Evolutionary conservation across 495 filamentous ascomycete species (phyloP), one percentile per base, ranked within the genome.

Genomic region (Aspergillus affinis): DNA sequence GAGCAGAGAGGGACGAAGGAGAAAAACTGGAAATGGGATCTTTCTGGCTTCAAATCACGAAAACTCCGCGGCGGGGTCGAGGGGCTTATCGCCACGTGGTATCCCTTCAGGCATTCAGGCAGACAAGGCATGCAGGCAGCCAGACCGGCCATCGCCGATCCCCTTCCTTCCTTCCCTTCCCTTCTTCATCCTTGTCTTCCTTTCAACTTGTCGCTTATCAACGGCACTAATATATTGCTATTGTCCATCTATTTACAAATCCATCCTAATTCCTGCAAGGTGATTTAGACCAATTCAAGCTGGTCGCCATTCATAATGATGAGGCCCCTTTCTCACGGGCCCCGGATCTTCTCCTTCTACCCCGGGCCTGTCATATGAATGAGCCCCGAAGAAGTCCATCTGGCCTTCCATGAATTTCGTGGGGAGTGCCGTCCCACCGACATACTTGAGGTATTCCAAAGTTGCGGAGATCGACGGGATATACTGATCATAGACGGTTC

Each of bases 371-470:
- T 91, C 87, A 64, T 83, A 91, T 67, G 80, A 81, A 67, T 90
- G 87, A 10, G 80, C 79, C n/a, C 88, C 88, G 61, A 92, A 91
- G 61, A 84, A 90, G 68, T 91, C 87, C 77, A 91, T 76, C 71
- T 92, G 82, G 6, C 87, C 88, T 68, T 91, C 88, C 79, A 87
- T 86, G 64, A 91, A 91, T 65, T 84, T 79, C 10, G 88, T 89
- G 6, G 90, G 85, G 19, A 88, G 60, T 51, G 74, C 74, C 7
- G 79, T 77, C 3, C 82, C 82, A 13, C 76, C 79, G 47, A 72
- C 78, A 64, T 87, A 88, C 72, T 92, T 91, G 52, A 88, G 67
- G 62, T 88, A 91, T 69, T 90, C 89, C 48, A 91, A 61, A 1
- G 79, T 88, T 0, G 86, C 82, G 17, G 82, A 83, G 50, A 92